Evolutionary conservation across 768 basidiomycete species (phyloP), one percentile per base, ranked within the genome.

Genomic region (Cubamyces lactineus): DNA sequence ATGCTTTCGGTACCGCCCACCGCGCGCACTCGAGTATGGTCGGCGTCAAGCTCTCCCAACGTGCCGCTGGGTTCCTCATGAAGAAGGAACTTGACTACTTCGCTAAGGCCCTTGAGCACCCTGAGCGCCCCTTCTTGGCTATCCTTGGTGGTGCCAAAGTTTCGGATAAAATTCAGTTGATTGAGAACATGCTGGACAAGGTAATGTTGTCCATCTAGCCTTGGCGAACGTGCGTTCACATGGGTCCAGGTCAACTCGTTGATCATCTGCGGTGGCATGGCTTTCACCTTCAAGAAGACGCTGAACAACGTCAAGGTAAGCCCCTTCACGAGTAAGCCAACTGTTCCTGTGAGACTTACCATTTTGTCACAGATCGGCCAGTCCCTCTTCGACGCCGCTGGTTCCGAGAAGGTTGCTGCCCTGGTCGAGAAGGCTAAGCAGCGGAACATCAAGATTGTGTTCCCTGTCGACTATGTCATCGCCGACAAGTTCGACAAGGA

Each of bases 51-150:
- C 84, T 98, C 17, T 87, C 89, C 7, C 90, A 96, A 76, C 84
- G 94, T 67, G 96, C 96, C 1, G 87, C 96, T 34, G 96, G 96
- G 24, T 95, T 97, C 82, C 84, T 99, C 64, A 90, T 99, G 82
- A 97, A 96, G 80, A 98, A 98, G 78, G 96, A 99, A 76, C 87
- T 99, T 68, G 96, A 98, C 70, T 99, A 88, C 82, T 98, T 99
- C 76, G 94, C 96, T 49, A 99, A 98, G 78, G 96, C 94, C 57
- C 84, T 99, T 30, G 96, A 99, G 74, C 87, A 82, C 67, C 96
- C 96, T 19, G 94, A 96, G 70, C 80, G 91, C 43, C 96, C 96
- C 15, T 99, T 99, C 89, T 84, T 99, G 55, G 96, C 96, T 52
- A 99, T 98, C 72, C 88, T 98, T 58, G 96, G 96, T 69, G 96